Base-by-base conservation (phyloP, 2,329 filamentous ascomycete species). In the Ophiocordyceps robertsii region DNA sequence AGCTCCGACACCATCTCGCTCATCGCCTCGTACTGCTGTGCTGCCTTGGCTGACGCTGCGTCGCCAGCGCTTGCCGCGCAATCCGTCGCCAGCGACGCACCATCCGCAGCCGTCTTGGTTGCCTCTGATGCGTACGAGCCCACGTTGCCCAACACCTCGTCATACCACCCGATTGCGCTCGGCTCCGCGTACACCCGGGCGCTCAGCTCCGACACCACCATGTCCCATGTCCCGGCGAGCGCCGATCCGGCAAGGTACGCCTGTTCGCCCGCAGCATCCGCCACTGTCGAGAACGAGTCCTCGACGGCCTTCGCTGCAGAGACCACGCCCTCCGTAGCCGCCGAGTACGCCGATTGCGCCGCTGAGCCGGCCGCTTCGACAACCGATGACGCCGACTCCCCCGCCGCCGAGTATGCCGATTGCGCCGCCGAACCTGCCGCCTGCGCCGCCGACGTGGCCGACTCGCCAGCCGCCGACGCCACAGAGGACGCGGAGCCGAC, bases 1-100 rank as follows among this genome's bases (percentile, higher is more conserved):
- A 93, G 67, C 59, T 93, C 86, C 2, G 82, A 83, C 13, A 94
- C 72, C 2, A 92, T 71, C 12, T 73, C 75, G 56, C 80, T 78
- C 6, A 93, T 72, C 24, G 77, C 77, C 6, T 74, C 72, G 50
- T 85, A 89, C 52, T 86, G 81, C 39, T 73, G 69, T 6, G 68
- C 66, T 1, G 75, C 75, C 35, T 70, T 70, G 17, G 72, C 72
- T 1, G 78, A 79, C 6, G 76, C 81, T 37, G 80, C 76, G 1
- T 56, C 52, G 3, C 59, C 56, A 3, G 61, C 65, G 29, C 62
- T 60, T 0, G 53, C 56, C 0, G 60, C 58, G 4, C 51, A 58
- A 1, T 56, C 69, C 2, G 79, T 80, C 3, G 76, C 79, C 42
- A 77, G 73, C 11, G 77, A 69, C 6, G 73, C 73, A 5, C 13